These are phyloP conservation scores for Kwoniella mangroviensis DNA, from an alignment of 768 basidiomycete species.

Conservation along the genomic window DNA sequence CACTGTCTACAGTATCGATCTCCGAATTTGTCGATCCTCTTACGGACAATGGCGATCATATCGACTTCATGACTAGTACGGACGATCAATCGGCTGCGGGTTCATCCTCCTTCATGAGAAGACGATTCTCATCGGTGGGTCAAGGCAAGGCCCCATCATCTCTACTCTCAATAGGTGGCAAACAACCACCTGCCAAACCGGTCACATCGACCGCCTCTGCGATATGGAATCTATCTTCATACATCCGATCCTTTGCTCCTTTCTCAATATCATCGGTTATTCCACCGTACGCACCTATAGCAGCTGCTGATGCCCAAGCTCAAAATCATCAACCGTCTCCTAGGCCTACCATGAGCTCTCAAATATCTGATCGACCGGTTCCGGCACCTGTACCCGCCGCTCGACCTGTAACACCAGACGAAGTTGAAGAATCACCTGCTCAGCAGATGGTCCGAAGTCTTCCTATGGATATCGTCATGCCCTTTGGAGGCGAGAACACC, in stretches of 20 bases:
- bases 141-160: constrained; percentile 6
- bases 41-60: constrained; percentile 31
- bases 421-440: constrained; percentile 23
- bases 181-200: constrained; percentile 23
- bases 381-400: constrained; percentile 20
- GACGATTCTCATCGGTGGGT: not conserved
- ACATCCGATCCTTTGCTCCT: constrained; percentile 44
- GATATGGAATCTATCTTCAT: constrained; percentile 45
- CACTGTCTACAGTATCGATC: constrained; percentile 48
- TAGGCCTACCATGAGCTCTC: not conserved
- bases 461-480: constrained; percentile 49
- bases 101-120: constrained; percentile 28
- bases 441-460: constrained; percentile 45
- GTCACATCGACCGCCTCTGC: constrained; percentile 33
- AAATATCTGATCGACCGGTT: not conserved
- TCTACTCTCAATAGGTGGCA: constrained; percentile 7
- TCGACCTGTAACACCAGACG: constrained; percentile 8
- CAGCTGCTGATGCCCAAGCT: constrained; percentile 7
- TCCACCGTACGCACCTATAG: constrained; percentile 21
- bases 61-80: constrained; percentile 39
- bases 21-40: constrained; percentile 47
- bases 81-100: constrained; percentile 37
- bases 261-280: constrained; percentile 40
- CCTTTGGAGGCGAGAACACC: constrained; percentile 18
- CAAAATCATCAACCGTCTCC: constrained; percentile 9